Percentiles rank a stretch among this genome's conserved stretches.
phyloP scores from a whole-genome alignment of 306 rosid genomes.

The Pyrus bretschneideri region DNA sequence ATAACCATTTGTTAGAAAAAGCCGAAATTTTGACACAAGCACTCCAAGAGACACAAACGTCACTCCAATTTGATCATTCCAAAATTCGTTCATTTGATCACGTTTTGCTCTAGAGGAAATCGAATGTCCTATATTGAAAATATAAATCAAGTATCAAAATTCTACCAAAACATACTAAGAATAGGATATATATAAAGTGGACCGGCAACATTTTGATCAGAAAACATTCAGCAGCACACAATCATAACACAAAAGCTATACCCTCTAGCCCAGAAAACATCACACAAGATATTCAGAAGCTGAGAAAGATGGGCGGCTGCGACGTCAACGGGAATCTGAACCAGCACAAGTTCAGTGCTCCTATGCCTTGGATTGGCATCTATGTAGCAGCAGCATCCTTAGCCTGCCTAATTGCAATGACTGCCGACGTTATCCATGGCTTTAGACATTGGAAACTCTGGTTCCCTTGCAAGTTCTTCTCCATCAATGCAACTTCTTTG shows the following conservation, averaged over 20 bases:
- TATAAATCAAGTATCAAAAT: too few species aligned
- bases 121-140: too few species aligned
- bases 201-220: background rate
- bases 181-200: background rate
- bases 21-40: too few species aligned
- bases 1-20: too few species aligned
- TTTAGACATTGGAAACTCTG: conserved; percentile 51
- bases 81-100: too few species aligned
- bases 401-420: conserved; percentile 49
- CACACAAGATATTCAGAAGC: background rate
- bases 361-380: conserved; percentile 89
- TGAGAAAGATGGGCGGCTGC: conserved; percentile 54
- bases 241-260: background rate
- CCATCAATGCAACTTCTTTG: conserved; percentile 73
- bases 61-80: too few species aligned
- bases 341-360: conserved; percentile 56
- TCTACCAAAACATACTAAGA: too few species aligned
- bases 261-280: background rate
- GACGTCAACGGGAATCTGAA: conserved; percentile 42
- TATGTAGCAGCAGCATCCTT: conserved; percentile 72
- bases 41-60: too few species aligned
- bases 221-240: background rate
- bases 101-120: too few species aligned
- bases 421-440: conserved; percentile 49
- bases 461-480: conserved; percentile 68